Percentiles rank a stretch among this genome's conserved stretches.
These are phyloP conservation scores for Thymus mandschuricus DNA, from an alignment of 257 asterid species.

Conservation along the genomic window DNA sequence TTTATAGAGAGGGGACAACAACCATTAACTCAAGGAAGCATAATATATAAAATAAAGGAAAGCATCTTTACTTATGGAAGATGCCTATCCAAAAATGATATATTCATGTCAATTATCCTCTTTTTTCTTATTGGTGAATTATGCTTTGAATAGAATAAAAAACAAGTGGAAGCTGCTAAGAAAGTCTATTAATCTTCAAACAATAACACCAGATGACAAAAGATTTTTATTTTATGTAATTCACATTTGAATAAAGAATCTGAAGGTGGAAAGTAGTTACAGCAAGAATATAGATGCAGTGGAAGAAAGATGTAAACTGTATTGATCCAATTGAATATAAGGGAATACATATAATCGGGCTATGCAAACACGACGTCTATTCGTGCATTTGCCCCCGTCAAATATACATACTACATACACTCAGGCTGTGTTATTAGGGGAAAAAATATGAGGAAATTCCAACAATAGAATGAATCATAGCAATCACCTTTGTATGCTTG, in stretches of 20 bases:
- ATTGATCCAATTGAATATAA: slow-evolving; percentile 41
- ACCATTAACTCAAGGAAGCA: neutral
- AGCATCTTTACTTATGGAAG: slow-evolving; percentile 28
- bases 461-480: slow-evolving; percentile 38
- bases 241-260: neutral
- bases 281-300: neutral
- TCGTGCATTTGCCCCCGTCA: slow-evolving; percentile 40
- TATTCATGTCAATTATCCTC: neutral
- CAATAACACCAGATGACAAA: neutral
- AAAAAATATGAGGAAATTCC: slow-evolving; percentile 29
- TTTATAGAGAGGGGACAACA: slow-evolving; percentile 11
- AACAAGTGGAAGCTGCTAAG: slow-evolving; percentile 2
- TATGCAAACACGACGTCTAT: slow-evolving; percentile 34
- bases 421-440: slow-evolving; percentile 29
- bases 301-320: slow-evolving; percentile 43
- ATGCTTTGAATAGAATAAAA: neutral
- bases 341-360: slow-evolving; percentile 38
- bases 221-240: neutral
- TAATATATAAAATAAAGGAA: neutral
- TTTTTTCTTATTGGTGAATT: slow-evolving; percentile 2
- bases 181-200: too few relatives aligned
- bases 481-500: slow-evolving; percentile 38
- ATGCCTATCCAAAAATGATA: slow-evolving; percentile 9
- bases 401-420: slow-evolving; percentile 40
- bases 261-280: slow-evolving; percentile 4